Evolutionary conservation across 164 flowering plant species (phyloP).

Genomic region (Litsea cubeba): DNA sequence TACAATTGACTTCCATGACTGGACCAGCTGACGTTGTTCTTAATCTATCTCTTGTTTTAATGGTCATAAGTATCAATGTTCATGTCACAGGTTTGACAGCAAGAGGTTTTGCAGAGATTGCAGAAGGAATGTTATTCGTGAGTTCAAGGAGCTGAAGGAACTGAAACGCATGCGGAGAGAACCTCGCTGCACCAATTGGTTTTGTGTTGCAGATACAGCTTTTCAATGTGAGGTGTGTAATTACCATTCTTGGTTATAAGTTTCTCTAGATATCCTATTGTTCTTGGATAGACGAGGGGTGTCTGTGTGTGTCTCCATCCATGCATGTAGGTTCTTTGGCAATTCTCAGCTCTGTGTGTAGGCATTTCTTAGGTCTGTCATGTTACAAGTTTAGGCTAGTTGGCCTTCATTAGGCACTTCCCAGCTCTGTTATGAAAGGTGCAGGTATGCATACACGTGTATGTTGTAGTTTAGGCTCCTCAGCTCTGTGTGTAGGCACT

Average conservation of each 20-base stretch:
- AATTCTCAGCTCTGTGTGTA: not conserved
- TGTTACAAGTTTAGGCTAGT: not conserved
- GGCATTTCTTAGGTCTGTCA: not conserved
- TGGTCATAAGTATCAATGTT: slow-evolving; percentile 11
- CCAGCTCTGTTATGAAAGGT: not conserved
- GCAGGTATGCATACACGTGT: not conserved
- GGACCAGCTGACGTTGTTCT: slow-evolving; percentile 1
- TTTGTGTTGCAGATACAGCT: slow-evolving; percentile 90
- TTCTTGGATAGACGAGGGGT: not conserved
- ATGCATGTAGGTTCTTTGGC: not conserved
- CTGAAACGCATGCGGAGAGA: slow-evolving; percentile 86
- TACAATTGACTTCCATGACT: slow-evolving; percentile 4
- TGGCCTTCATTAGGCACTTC: not conserved
- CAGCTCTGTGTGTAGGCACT: not conserved
- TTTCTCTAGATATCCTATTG: not conserved
- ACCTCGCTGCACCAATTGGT: slow-evolving; percentile 84
- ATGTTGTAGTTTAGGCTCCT: not conserved
- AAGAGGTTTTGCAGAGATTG: slow-evolving; percentile 99
- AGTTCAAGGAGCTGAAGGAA: slow-evolving; percentile 97
- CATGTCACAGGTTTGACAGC: slow-evolving; percentile 86
- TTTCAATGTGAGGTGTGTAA: slow-evolving; percentile 81
- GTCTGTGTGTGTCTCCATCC: not conserved
- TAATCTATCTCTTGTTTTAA: slow-evolving; percentile 1
- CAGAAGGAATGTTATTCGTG: slow-evolving; percentile 95
- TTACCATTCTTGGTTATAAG: not conserved